Evolutionary conservation across 768 basidiomycete species (phyloP), one percentile per base, ranked within the genome.

Genomic region (Boletus edulis): DNA sequence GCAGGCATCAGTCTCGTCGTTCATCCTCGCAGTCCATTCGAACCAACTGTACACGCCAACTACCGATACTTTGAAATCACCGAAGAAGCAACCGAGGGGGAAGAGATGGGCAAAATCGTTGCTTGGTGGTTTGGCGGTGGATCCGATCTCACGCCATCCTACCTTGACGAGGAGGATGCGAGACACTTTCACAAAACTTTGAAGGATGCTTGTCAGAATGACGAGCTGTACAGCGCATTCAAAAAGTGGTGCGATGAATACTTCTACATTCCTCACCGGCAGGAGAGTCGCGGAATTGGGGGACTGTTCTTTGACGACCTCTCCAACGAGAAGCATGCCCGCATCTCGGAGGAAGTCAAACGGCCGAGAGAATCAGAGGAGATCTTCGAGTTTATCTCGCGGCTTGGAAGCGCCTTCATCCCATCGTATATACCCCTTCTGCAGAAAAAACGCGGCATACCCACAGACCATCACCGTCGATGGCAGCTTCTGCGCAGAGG

Each of bases 41-140:
- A 91, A 15, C 94, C 97, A 10, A 98, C 96, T 20, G 87, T 93
- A 7, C 96, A 99, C 70, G 85, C 91, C 55, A 99, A 99, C 71
- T 97, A 95, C 65, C 91, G 97, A 51, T 98, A 98, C 73, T 99
- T 99, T 67, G 96, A 98, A 72, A 84, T 97, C 59, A 86, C 85
- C 3, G 82, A 88, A 59, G 73, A 75, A 41, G 62, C 62, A 2
- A 58, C 60, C 4, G 67, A 65, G 22, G 71, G 72, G 37, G 73
- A 73, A 3, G 67, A 68, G 50, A 66, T 74, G 24, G 78, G 81
- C 9, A 79, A 81, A 60, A 73, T 91, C 18, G 73, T 94, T 40
- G 86, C 94, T 27, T 98, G 95, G 94, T 99, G 96, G 97, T 99
- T 98, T 67, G 96, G 97, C 18, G 97, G 97, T 34, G 96, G 96